Conservation (phyloP, 1,139 yeast species). For the Pichia sp. region DNA sequence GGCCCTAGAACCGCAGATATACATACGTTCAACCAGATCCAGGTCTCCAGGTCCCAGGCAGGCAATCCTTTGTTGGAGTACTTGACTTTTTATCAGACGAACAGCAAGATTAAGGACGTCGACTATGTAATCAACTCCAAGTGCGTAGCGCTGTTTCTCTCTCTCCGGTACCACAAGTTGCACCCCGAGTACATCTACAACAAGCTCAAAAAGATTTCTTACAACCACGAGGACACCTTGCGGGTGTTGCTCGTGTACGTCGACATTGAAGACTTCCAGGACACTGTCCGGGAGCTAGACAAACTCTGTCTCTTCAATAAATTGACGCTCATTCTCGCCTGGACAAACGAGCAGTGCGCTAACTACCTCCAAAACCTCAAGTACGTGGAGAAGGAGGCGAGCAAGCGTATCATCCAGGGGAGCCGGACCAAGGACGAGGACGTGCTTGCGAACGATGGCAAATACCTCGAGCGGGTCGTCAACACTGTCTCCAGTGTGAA, state of each 20-base stretch:
- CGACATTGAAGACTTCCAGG: constrained; percentile 74
- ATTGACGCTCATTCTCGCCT: constrained; percentile 66
- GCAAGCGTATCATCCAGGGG: constrained; percentile 29
- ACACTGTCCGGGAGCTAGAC: constrained; percentile 62
- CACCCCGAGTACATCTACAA: constrained; percentile 84
- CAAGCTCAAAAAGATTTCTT: constrained; percentile 51
- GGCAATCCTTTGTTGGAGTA: constrained; percentile 56
- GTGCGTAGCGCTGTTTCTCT: constrained; percentile 66
- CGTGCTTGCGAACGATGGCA: constrained; percentile 33
- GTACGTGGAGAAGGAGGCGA: constrained; percentile 39
- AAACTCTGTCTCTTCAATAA: constrained; percentile 68
- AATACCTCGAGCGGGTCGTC: constrained; percentile 39
- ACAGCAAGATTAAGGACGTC: constrained; percentile 43
- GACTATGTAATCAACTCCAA: constrained; percentile 67
- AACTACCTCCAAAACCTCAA: constrained; percentile 58
- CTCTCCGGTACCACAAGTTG: constrained; percentile 76
- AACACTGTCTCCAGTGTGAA: constrained; percentile 47
- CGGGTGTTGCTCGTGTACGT: constrained; percentile 69
- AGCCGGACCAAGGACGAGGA: constrained; percentile 23
- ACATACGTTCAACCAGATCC: constrained; percentile 30
- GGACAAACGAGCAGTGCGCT: constrained; percentile 86
- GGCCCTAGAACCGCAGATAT: background rate
- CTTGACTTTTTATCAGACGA: constrained; percentile 47
- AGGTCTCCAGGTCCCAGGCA: constrained; percentile 51
- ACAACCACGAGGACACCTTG: constrained; percentile 35